phyloP scores from a whole-genome alignment of 805 yeast genomes.

The Cyberlindnera amylophila region DNA sequence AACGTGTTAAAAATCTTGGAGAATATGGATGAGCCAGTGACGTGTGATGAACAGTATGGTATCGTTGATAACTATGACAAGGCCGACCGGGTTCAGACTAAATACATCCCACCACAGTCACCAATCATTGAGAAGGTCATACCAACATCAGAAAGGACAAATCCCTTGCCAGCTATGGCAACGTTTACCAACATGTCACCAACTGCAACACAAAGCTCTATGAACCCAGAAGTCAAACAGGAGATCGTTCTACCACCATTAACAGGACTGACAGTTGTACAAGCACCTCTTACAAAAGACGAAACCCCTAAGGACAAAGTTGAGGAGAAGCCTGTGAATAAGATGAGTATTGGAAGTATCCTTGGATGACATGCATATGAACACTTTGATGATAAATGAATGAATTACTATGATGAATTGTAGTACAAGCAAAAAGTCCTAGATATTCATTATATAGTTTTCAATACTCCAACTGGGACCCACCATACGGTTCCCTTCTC shows the following conservation, averaged over 20 bases:
- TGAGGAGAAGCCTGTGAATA: conserved; percentile 9
- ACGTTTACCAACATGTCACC: conserved; percentile 2
- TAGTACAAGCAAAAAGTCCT: too few relatives aligned
- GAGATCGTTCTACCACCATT: not conserved
- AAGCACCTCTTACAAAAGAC: too few relatives aligned
- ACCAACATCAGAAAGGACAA: too few relatives aligned
- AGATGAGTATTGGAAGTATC: conserved; percentile 24
- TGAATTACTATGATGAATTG: too few relatives aligned
- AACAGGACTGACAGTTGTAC: not conserved
- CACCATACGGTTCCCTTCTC: too few relatives aligned
- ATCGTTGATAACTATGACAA: not conserved
- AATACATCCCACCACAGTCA: not conserved
- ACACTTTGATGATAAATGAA: too few relatives aligned
- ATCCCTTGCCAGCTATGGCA: not conserved
- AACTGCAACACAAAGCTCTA: not conserved
- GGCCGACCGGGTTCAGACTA: not conserved
- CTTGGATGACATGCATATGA: conserved; percentile 11
- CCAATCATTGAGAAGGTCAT: not conserved
- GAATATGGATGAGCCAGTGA: not conserved
- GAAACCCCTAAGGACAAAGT: too few relatives aligned
- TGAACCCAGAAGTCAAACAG: not conserved
- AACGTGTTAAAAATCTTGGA: not conserved
- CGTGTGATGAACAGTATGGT: not conserved
- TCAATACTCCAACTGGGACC: too few relatives aligned
- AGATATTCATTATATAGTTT: too few relatives aligned